Conservation (phyloP, 2,329 filamentous ascomycete species). For the Ceratocystis huliohia region DNA sequence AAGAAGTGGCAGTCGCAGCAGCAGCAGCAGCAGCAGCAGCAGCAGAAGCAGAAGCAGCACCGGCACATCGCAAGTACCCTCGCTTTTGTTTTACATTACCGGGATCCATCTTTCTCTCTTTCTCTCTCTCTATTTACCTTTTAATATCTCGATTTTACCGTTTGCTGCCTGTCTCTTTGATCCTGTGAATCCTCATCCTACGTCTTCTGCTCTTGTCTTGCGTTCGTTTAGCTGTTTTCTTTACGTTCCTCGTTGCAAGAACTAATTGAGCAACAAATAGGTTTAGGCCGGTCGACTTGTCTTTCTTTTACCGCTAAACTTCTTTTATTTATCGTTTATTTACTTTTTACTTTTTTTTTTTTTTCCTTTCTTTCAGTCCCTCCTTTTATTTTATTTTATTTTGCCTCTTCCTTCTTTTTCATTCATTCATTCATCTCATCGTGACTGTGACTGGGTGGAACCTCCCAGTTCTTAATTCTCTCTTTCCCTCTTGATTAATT, state of each 20-base stretch:
- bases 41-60: background rate
- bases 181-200: background rate
- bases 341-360: background rate
- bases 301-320: slow-evolving; percentile 1
- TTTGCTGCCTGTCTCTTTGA: background rate
- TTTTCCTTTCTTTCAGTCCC: background rate
- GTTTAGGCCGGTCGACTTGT: background rate
- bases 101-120: background rate
- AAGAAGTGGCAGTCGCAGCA: background rate
- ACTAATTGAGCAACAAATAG: too few species aligned
- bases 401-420: background rate
- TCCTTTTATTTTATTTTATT: background rate
- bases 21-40: background rate
- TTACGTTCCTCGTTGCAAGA: slow-evolving; percentile 10
- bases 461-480: background rate
- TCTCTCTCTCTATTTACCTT: background rate
- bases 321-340: background rate
- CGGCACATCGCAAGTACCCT: background rate
- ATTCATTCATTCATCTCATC: background rate
- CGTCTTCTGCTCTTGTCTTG: slow-evolving; percentile 3
- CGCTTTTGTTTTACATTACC: background rate
- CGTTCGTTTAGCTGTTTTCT: slow-evolving; percentile 9
- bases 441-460: background rate
- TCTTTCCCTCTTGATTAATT: slow-evolving; percentile 1
- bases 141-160: slow-evolving; percentile 4